Evolutionary conservation across 306 rosid genomes (phyloP), one percentile per base, ranked within the genome.

Genomic region (Citrullus mucosospermus): DNA sequence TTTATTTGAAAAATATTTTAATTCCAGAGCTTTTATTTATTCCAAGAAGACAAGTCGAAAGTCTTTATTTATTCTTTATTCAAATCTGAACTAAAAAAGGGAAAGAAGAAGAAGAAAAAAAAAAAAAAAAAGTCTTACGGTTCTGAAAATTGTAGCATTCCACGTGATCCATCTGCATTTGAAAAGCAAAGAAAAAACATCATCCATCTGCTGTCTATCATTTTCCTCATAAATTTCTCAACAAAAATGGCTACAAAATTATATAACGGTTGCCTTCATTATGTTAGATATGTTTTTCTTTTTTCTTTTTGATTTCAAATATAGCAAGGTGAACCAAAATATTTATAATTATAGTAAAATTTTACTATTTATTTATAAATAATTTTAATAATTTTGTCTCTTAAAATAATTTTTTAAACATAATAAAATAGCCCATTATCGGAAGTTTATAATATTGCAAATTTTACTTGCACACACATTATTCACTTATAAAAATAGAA

Each of bases 111-210:
- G 0, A 22, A 22, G 3, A 4, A 48, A 48, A 3, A 7, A 41
- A 7, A 41, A 0, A 32, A 54, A 54, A 54, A 17, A 54, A 17
- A 14, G 4, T 43, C 79, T n/a, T 73, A 79, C 87, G 84, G 41
- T 84, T 84, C 82, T 84, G 66, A 34, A 82, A 84, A 59, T 81
- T 77, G 85, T 66, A 53, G 41, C 67, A 84, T 17, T 58, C 75
- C 28, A 25, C 28, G 28, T 25, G 28, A 25, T 81, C 70, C 89
- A 84, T 86, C 89, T 84, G 81, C 77, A n/a, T 7, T 15, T 9
- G 65, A 58, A 25, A 46, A 32, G 17, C 38, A 22, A 55, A 54
- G 3, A 11, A 34, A 77, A 41, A 59, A 59, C 50, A 53, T 15
- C 56, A 50, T 43, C 46, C 9, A 43, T 43, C 46, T 43, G 46